Percentiles rank a stretch among this genome's conserved stretches.
phyloP scores from a whole-genome alignment of 1,284 basidiomycete genomes.

The Vanrija sp. region DNA sequence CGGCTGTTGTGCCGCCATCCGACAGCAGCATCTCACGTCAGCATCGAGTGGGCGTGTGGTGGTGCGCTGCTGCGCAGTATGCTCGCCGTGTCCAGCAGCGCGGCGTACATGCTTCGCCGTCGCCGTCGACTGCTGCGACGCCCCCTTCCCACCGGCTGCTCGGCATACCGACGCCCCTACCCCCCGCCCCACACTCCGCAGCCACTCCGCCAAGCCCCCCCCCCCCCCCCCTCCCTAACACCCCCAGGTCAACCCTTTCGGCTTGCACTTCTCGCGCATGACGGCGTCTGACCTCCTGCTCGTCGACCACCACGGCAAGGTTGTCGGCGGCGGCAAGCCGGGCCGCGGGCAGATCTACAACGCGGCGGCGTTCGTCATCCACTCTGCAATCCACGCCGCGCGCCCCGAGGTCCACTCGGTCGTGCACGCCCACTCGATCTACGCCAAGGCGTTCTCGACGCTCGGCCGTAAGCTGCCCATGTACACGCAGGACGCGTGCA shows the following conservation, averaged over 20 bases:
- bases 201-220: too few species aligned
- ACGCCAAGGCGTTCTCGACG: slow-evolving; percentile 61
- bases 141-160: too few species aligned
- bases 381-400: slow-evolving; percentile 59
- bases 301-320: slow-evolving; percentile 52
- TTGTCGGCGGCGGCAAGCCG: slow-evolving; percentile 52
- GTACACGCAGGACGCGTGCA: slow-evolving; percentile 30
- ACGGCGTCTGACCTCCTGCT: slow-evolving; percentile 54
- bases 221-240: too few species aligned
- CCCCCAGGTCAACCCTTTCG: slow-evolving; percentile 24
- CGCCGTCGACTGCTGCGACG: too few species aligned
- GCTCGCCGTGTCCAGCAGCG: too few species aligned
- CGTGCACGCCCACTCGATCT: slow-evolving; percentile 62
- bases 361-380: slow-evolving; percentile 56
- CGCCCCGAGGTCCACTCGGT: slow-evolving; percentile 62
- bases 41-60: too few species aligned
- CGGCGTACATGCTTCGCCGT: too few species aligned
- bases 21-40: too few species aligned
- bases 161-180: too few species aligned
- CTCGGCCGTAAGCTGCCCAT: slow-evolving; percentile 57
- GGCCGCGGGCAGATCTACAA: slow-evolving; percentile 48
- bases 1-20: too few species aligned
- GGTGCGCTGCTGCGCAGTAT: too few species aligned
- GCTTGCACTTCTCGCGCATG: slow-evolving; percentile 51
- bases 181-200: too few species aligned